These are phyloP conservation scores for Gnomoniopsis smithogilvyi DNA, from an alignment of 2,329 filamentous ascomycete genomes.

Conservation along the genomic window DNA sequence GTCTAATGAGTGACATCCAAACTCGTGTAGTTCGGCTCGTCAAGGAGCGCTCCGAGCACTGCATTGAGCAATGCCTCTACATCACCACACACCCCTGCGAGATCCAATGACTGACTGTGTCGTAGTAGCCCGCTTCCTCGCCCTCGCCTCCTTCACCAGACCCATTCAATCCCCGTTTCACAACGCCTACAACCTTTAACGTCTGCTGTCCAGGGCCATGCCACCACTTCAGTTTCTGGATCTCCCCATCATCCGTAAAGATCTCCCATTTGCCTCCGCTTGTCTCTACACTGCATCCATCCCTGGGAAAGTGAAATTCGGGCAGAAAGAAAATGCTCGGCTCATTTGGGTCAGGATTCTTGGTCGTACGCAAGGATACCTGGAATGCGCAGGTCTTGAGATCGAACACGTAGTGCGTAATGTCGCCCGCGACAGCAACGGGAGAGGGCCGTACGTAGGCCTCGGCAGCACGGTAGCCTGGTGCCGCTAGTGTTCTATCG, in stretches of 20 bases:
- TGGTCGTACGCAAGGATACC: constrained; percentile 63
- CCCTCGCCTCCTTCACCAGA: constrained; percentile 59
- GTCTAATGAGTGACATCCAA: background rate
- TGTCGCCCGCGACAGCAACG: constrained; percentile 67
- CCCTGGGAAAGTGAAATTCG: constrained; percentile 85
- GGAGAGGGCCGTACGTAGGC: constrained; percentile 88
- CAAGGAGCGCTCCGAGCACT: too few relatives aligned
- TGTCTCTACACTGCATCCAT: constrained; percentile 68
- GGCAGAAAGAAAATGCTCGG: constrained; percentile 86
- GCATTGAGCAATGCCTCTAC: too few relatives aligned
- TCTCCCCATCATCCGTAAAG: constrained; percentile 61
- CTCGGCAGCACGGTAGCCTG: constrained; percentile 85
- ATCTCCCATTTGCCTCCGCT: constrained; percentile 91
- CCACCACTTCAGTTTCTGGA: constrained; percentile 89
- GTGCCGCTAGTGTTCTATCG: constrained; percentile 57
- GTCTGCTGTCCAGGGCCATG: constrained; percentile 81
- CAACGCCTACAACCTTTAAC: constrained; percentile 71
- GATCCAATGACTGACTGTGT: constrained; percentile 56
- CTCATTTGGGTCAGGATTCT: constrained; percentile 48
- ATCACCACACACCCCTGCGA: constrained; percentile 50
- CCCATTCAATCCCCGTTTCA: constrained; percentile 56
- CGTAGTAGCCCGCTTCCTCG: constrained; percentile 77
- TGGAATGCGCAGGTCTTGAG: constrained; percentile 74
- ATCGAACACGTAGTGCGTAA: constrained; percentile 76
- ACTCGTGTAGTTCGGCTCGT: too few relatives aligned